Conservation (phyloP, 805 yeast genomes). For the Yarrowia sp. region DNA sequence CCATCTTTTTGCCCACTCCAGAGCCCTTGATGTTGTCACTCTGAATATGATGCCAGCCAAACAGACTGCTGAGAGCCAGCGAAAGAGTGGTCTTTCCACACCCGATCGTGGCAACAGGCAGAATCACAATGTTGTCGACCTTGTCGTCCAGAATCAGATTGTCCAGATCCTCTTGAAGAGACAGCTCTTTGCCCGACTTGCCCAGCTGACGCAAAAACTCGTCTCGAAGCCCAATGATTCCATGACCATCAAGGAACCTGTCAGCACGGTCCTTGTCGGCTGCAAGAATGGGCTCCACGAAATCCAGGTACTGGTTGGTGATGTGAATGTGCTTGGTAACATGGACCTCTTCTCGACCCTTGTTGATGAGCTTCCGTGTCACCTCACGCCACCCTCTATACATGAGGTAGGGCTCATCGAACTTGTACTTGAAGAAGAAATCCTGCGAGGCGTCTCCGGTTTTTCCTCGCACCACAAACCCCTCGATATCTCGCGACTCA, state of each 20-base stretch:
- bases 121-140: constrained; percentile 58
- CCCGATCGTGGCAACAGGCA: constrained; percentile 90
- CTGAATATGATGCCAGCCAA: constrained; percentile 78
- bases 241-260: constrained; percentile 62
- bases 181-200: constrained; percentile 64
- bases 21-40: constrained; percentile 71
- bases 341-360: constrained; percentile 42
- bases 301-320: constrained; percentile 65
- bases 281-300: constrained; percentile 63
- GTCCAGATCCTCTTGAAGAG: constrained; percentile 21
- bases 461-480: constrained; percentile 85
- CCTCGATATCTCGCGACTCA: constrained; percentile 80
- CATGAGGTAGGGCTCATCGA: constrained; percentile 92
- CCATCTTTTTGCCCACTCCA: constrained; percentile 27
- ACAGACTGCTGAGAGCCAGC: constrained; percentile 61
- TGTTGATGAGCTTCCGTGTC: constrained; percentile 58
- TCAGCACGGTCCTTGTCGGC: constrained; percentile 57
- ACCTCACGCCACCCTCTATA: constrained; percentile 91
- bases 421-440: constrained; percentile 89
- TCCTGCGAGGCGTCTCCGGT: constrained; percentile 49
- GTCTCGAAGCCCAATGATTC: constrained; percentile 77
- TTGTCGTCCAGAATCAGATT: constrained; percentile 2
- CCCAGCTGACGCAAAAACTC: constrained; percentile 63
- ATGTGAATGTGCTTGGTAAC: constrained; percentile 48
- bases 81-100: constrained; percentile 93